These are phyloP conservation scores for Nothophoma quercina DNA, from an alignment of 2,329 filamentous ascomycete species.

Conservation along the genomic window DNA sequence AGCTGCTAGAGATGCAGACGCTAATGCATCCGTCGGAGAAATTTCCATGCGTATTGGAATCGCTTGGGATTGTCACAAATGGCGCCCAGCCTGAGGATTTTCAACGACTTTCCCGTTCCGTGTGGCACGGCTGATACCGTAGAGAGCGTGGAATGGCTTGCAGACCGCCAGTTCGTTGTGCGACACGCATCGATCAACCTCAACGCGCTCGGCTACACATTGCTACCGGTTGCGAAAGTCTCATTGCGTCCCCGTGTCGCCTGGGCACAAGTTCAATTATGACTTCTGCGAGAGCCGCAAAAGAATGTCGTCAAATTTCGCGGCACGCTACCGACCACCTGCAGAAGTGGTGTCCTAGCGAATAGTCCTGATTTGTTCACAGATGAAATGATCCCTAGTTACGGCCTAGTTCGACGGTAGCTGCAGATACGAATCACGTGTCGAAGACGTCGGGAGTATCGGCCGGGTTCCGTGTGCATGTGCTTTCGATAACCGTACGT, in stretches of 20 bases:
- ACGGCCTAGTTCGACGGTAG: constrained; percentile 27
- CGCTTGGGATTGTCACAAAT: not conserved
- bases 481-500: not conserved
- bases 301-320: constrained; percentile 23
- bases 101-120: not conserved
- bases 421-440: constrained; percentile 31
- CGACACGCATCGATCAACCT: not conserved
- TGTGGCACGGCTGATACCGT: constrained; percentile 4
- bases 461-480: constrained; percentile 16
- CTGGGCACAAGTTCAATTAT: not conserved
- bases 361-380: constrained; percentile 40
- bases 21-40: constrained; percentile 8
- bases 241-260: constrained; percentile 18
- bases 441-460: constrained; percentile 4
- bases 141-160: not conserved
- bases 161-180: not conserved
- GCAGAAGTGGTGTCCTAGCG: constrained; percentile 25
- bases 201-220: not conserved
- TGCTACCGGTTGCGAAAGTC: not conserved
- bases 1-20: not conserved
- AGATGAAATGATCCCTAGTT: constrained; percentile 21
- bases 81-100: not conserved
- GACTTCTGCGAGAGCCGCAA: constrained; percentile 3
- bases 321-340: constrained; percentile 26
- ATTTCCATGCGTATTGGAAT: constrained; percentile 5